Percentiles rank a stretch among this genome's conserved stretches.
phyloP scores from a whole-genome alignment of 768 basidiomycete genomes.

The Vararia minispora region DNA sequence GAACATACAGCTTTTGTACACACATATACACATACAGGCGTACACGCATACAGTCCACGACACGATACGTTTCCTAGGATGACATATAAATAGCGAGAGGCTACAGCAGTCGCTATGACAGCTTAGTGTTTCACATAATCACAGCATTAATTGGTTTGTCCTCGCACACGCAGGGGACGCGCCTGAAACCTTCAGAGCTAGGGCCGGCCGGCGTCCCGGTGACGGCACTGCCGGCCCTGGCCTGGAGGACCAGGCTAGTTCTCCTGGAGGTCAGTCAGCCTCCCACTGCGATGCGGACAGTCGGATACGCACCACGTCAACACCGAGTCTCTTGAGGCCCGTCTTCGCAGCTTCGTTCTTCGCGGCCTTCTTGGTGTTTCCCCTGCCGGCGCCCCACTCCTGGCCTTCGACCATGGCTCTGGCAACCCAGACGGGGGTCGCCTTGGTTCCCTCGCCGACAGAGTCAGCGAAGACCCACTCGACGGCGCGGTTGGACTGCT shows the following conservation, averaged over 20 bases:
- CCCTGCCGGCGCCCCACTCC: slow-evolving; percentile 49
- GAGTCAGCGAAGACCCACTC: slow-evolving; percentile 62
- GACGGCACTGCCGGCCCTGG: slow-evolving; percentile 18
- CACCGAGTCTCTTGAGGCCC: slow-evolving; percentile 49
- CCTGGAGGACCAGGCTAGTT: slow-evolving; percentile 20
- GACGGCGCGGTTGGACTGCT: slow-evolving; percentile 42
- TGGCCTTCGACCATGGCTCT: slow-evolving; percentile 52
- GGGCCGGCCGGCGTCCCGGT: slow-evolving; percentile 9
- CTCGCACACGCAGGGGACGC: too few species aligned
- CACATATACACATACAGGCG: slow-evolving; percentile 1
- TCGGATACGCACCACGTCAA: slow-evolving; percentile 34
- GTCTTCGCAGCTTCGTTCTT: slow-evolving; percentile 75
- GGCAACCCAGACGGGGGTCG: slow-evolving; percentile 72
- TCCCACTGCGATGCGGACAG: not conserved
- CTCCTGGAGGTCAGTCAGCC: slow-evolving; percentile 1
- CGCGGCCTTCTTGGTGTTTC: slow-evolving; percentile 69
- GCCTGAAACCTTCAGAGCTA: slow-evolving; percentile 12
- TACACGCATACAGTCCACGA: not conserved
- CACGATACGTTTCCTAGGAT: too few species aligned
- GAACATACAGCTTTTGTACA: too few species aligned
- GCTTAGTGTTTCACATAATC: slow-evolving; percentile 8
- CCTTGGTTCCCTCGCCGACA: slow-evolving; percentile 34
- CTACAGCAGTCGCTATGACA: not conserved
- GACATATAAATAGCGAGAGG: not conserved
- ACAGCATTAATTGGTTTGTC: too few species aligned